These are phyloP conservation scores for Babesia ovata DNA, from an alignment of 169 alveolate genomes.

Conservation along the genomic window DNA sequence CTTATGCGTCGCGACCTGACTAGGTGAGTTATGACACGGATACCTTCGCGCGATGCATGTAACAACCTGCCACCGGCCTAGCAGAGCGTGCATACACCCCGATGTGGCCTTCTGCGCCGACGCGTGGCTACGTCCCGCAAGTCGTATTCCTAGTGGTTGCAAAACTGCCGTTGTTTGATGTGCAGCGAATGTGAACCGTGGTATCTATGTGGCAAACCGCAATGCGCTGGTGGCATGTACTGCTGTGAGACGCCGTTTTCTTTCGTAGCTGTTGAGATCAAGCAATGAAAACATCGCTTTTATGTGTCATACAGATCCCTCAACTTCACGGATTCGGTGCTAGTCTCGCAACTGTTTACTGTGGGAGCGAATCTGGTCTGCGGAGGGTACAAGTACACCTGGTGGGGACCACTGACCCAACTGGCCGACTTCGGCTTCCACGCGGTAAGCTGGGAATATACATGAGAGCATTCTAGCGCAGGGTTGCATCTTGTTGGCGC, in stretches of 20 bases:
- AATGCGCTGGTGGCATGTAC: too few species aligned
- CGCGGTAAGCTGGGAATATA: background rate
- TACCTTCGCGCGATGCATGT: background rate
- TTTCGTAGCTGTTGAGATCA: background rate
- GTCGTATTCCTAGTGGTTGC: too few species aligned
- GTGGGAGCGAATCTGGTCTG: background rate
- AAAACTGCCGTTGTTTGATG: too few species aligned
- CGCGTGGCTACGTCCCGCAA: too few species aligned
- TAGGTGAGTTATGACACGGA: background rate
- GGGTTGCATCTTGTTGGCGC: constrained; percentile 10
- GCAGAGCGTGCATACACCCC: too few species aligned
- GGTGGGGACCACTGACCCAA: background rate
- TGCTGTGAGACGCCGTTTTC: too few species aligned
- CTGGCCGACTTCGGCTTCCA: constrained; percentile 10
- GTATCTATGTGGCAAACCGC: too few species aligned
- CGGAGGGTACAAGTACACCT: background rate
- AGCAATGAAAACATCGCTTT: background rate
- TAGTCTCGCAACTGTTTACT: constrained; percentile 6
- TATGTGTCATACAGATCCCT: constrained; percentile 6
- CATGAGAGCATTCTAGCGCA: background rate
- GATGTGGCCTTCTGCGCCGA: too few species aligned
- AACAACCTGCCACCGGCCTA: too few species aligned
- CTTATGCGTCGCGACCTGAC: constrained; percentile 9
- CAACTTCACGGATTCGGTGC: constrained; percentile 11
- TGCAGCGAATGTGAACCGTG: too few species aligned